phyloP scores from a whole-genome alignment of 148 eudicot species.

The Vaccinium darrowii region DNA sequence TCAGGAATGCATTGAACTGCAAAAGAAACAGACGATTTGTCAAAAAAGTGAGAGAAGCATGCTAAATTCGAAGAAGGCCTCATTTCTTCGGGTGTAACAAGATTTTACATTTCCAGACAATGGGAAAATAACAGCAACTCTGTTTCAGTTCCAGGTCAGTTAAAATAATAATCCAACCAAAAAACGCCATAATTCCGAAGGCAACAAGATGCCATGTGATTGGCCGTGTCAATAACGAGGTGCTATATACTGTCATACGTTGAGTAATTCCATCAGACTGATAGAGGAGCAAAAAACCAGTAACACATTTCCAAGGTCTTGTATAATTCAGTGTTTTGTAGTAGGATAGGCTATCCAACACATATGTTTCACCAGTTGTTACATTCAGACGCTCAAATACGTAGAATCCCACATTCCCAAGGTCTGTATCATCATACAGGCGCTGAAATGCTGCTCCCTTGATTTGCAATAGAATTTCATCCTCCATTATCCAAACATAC shows the following conservation, averaged over 20 bases:
- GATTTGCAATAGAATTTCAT: too few relatives aligned
- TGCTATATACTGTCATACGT: background rate
- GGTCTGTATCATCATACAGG: background rate
- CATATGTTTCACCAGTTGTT: background rate
- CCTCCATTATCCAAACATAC: background rate
- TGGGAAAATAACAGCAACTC: background rate
- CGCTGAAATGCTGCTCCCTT: background rate
- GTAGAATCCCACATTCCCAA: background rate
- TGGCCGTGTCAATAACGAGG: background rate
- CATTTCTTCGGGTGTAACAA: background rate
- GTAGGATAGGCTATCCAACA: background rate
- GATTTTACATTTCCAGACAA: background rate
- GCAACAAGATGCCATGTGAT: background rate
- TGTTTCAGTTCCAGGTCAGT: background rate
- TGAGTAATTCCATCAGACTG: background rate
- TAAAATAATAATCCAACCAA: background rate
- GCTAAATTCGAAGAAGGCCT: background rate
- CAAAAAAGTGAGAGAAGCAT: background rate
- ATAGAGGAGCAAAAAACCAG: background rate
- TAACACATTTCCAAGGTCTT: background rate
- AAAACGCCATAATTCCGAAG: background rate
- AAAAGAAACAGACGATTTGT: constrained; percentile 12
- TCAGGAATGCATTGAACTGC: constrained; percentile 95
- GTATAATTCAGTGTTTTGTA: background rate
- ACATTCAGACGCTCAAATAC: background rate